A percentile compares a stretch with the other conserved stretches of the same genome.
Conservation (phyloP, 2,329 filamentous ascomycete genomes). For the Annulohypoxylon truncatum region DNA sequence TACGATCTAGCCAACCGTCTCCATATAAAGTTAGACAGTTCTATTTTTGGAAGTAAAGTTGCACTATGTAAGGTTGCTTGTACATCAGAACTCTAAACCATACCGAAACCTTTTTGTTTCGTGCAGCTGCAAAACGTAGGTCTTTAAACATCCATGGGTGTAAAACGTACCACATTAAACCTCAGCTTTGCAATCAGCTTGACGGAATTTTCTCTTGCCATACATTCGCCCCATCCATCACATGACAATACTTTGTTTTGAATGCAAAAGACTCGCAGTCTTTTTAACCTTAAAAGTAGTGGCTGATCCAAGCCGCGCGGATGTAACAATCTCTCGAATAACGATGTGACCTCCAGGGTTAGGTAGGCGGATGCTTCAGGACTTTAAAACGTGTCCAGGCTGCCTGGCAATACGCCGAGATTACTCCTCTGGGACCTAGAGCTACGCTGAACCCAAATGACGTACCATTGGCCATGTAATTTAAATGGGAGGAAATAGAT, state of each 20-base stretch:
- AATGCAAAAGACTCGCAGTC: background rate
- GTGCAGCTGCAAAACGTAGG: background rate
- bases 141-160: too few species aligned
- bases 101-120: constrained; percentile 5
- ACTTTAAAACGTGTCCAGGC: constrained; percentile 18
- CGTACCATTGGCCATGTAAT: constrained; percentile 6
- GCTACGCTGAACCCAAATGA: constrained; percentile 21
- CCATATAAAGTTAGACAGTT: constrained; percentile 18
- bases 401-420: constrained; percentile 31
- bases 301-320: background rate
- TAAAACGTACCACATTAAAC: constrained; percentile 1
- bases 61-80: background rate
- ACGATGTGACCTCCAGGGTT: constrained; percentile 24
- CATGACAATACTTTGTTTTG: background rate
- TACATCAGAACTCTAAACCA: constrained; percentile 24
- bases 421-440: constrained; percentile 27
- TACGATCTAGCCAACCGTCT: constrained; percentile 36
- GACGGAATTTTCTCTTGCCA: background rate
- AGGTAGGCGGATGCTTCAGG: constrained; percentile 2
- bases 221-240: background rate
- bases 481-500: background rate
- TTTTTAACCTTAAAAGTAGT: background rate
- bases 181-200: background rate
- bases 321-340: constrained; percentile 10
- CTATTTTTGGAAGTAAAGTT: constrained; percentile 34